Conservation (phyloP, 2,329 filamentous ascomycete genomes). For the Beauveria australis region DNA sequence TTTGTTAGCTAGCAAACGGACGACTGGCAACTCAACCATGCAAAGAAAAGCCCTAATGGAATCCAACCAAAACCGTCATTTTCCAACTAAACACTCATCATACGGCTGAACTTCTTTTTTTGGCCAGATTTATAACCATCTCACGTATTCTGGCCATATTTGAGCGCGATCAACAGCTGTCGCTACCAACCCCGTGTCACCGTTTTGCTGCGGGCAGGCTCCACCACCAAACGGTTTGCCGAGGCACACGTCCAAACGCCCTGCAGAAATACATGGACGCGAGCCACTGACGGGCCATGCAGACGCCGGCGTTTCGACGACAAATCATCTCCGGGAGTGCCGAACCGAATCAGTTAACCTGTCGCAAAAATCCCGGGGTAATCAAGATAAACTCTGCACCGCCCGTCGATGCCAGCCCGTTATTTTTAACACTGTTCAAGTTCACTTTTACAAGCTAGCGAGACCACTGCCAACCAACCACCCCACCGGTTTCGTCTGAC, state of each 20-base stretch:
- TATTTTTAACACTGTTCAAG: neutral
- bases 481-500: neutral
- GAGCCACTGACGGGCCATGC: neutral
- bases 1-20: too few relatives aligned
- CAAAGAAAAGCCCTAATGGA: too few relatives aligned
- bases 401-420: neutral
- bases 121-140: too few relatives aligned
- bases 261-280: neutral
- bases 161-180: too few relatives aligned
- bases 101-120: too few relatives aligned
- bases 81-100: too few relatives aligned
- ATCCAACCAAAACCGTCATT: too few relatives aligned
- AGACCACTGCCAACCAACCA: too few relatives aligned
- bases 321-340: conserved; percentile 3
- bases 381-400: neutral
- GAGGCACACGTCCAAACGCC: neutral
- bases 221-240: neutral
- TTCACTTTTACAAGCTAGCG: neutral
- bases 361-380: neutral
- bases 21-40: too few relatives aligned
- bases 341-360: neutral
- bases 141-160: too few relatives aligned
- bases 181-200: too few relatives aligned
- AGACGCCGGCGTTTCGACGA: neutral
- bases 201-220: too few relatives aligned